phyloP scores from a whole-genome alignment of 2,329 filamentous ascomycete genomes.

The Sphaerulina populicola region DNA sequence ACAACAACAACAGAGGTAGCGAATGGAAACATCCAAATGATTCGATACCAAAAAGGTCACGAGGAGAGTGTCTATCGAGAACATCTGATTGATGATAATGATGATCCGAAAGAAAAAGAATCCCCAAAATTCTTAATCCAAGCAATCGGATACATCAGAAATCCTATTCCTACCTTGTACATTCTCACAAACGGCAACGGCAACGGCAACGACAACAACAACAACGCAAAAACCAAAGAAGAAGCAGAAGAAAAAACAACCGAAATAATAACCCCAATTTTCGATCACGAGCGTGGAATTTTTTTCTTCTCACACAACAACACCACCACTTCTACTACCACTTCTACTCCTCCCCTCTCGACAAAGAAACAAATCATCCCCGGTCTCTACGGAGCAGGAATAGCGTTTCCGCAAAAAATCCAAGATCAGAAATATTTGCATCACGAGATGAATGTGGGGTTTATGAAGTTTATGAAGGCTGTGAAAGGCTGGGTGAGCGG shows the following conservation, averaged over 20 bases:
- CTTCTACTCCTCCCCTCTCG: too few relatives aligned
- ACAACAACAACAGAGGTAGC: too few relatives aligned
- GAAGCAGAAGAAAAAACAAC: too few relatives aligned
- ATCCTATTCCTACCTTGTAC: conserved; percentile 44
- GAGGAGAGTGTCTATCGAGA: conserved; percentile 42
- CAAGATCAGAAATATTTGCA: conserved; percentile 54
- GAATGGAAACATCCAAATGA: conserved; percentile 11
- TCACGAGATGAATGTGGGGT: conserved; percentile 54
- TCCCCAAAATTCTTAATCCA: conserved; percentile 43
- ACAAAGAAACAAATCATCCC: too few relatives aligned
- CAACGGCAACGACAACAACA: too few relatives aligned
- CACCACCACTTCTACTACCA: too few relatives aligned
- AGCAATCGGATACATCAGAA: conserved; percentile 51
- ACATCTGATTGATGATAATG: conserved; percentile 36
- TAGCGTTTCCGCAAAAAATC: conserved; percentile 55
- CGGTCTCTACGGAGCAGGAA: conserved; percentile 53
- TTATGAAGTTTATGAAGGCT: conserved; percentile 60
- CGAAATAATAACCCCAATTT: conserved; percentile 24
- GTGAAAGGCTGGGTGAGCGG: conserved; percentile 45
- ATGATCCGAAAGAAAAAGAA: conserved; percentile 24
- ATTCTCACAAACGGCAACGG: conserved; percentile 18
- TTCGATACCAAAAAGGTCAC: conserved; percentile 41
- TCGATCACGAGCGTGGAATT: conserved; percentile 40
- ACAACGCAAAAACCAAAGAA: too few relatives aligned
- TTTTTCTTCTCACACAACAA: too few relatives aligned